Evolutionary conservation across 2,329 filamentous ascomycete genomes (phyloP).

Genomic region (Plenodomus biglobosus): DNA sequence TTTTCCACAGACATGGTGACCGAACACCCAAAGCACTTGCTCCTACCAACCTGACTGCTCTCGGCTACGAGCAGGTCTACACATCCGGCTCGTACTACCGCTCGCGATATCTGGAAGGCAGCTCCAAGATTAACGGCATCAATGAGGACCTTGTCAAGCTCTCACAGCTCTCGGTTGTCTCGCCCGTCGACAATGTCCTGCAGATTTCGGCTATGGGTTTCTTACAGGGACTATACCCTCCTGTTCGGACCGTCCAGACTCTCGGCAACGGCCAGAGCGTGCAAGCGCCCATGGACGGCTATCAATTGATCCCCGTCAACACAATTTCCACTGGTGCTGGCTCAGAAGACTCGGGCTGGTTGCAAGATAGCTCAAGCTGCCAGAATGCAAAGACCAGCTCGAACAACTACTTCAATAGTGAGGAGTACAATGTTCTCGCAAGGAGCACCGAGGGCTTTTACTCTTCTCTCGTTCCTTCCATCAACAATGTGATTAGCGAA

Average conservation of each 20-base stretch:
- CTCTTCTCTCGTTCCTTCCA: conserved; percentile 52
- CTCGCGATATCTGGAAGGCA: conserved; percentile 68
- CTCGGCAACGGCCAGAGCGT: conserved; percentile 71
- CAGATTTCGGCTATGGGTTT: conserved; percentile 79
- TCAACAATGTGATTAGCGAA: conserved; percentile 55
- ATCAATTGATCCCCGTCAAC: conserved; percentile 79
- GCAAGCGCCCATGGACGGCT: conserved; percentile 71
- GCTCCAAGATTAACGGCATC: conserved; percentile 66
- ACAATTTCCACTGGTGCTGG: conserved; percentile 61
- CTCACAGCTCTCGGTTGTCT: conserved; percentile 69
- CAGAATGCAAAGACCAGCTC: conserved; percentile 59
- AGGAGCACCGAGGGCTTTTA: conserved; percentile 58
- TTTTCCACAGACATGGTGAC: conserved; percentile 90
- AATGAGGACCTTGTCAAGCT: conserved; percentile 66
- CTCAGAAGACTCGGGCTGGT: conserved; percentile 59
- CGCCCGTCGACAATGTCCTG: conserved; percentile 75
- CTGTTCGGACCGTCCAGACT: conserved; percentile 59
- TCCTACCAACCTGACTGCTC: conserved; percentile 71
- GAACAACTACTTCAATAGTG: conserved; percentile 59
- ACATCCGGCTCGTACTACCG: conserved; percentile 75
- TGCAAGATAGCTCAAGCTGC: conserved; percentile 60
- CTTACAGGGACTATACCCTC: conserved; percentile 84
- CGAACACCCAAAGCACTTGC: conserved; percentile 75
- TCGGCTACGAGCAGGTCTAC: conserved; percentile 77
- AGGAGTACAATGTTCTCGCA: conserved; percentile 53